Evolutionary conservation across 164 flowering plant species (phyloP), one percentile per base, ranked within the genome.

Genomic region (Umbilicus rupestris): DNA sequence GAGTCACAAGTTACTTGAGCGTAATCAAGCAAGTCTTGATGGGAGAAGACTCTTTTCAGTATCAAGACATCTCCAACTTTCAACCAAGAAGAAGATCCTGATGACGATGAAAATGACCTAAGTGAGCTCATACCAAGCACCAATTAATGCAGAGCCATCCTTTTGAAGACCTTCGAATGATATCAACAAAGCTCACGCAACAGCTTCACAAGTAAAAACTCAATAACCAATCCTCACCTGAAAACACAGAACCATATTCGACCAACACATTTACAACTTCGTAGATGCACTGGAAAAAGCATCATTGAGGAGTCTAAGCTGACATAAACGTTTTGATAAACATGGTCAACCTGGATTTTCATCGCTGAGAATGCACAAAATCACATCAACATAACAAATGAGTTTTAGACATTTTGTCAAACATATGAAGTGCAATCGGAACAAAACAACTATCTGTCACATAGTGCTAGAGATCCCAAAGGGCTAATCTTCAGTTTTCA

Each of bases 1-100:
- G 64, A 49, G 59, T 92, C 96, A 58, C 70, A 76, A 49, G 79
- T 84, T 63, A 87, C 84, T 65, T 76, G 82, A 0, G 93, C 76
- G 68, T 82, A 92, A 0, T 79, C 77, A 29, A 67, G 20, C 50
- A 92, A 81, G 65, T 92, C 96, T 16, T 59, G 62, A 39, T 71
- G 60, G 2, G 84, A 75, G 70, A 83, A 89, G 35, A 65, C 62
- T 66, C 93, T 78, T 9, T 73, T 64, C 67, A 74, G 73, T 73
- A 72, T 80, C 63, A 92, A 69, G 35, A 75, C 67, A 66, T 85
- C 87, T n/a, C 95, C 95, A 2, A 69, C 28, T 74, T 79, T 79
- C 1, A 87, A 89, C 5, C 79, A n/a, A 1, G n/a, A n/a, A n/a
- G 24, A 20, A 1, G 75, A 29, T 9, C 70, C 66, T n/a, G 72